Conservation (phyloP, 78 protist species). For the Creolimax fragrantissima region DNA sequence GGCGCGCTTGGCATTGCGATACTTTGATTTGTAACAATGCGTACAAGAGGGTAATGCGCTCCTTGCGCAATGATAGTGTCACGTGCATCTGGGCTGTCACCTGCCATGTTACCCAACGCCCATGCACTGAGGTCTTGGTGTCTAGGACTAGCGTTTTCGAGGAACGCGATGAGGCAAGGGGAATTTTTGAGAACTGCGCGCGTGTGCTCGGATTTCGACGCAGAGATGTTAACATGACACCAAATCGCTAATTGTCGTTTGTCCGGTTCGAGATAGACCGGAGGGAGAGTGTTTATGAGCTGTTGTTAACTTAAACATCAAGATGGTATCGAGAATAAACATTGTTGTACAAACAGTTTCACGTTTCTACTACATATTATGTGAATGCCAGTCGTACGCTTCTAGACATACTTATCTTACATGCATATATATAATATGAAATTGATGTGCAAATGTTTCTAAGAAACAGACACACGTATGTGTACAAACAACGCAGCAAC, state of each 20-base stretch:
- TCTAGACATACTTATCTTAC: neutral
- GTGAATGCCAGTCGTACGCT: neutral
- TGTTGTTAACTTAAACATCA: no score
- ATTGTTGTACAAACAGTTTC: no score
- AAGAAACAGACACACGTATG: neutral
- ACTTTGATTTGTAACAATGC: neutral
- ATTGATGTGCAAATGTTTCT: neutral
- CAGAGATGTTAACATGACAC: neutral
- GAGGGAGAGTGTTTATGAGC: no score
- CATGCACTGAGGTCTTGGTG: neutral
- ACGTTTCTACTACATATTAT: neutral
- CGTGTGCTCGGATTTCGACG: neutral
- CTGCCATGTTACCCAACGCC: neutral
- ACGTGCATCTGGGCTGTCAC: neutral
- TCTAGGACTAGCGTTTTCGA: neutral
- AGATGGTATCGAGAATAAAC: no score
- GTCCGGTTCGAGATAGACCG: no score
- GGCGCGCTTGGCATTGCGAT: neutral
- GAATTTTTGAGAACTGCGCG: neutral
- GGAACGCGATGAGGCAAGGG: neutral
- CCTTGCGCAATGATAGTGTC: neutral
- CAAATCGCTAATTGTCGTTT: neutral
- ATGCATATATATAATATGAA: neutral
- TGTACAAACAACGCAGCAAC: neutral
- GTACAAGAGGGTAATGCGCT: neutral